phyloP scores from a whole-genome alignment of 2,329 filamentous ascomycete species.

The Xylariomycetidae sp. region DNA sequence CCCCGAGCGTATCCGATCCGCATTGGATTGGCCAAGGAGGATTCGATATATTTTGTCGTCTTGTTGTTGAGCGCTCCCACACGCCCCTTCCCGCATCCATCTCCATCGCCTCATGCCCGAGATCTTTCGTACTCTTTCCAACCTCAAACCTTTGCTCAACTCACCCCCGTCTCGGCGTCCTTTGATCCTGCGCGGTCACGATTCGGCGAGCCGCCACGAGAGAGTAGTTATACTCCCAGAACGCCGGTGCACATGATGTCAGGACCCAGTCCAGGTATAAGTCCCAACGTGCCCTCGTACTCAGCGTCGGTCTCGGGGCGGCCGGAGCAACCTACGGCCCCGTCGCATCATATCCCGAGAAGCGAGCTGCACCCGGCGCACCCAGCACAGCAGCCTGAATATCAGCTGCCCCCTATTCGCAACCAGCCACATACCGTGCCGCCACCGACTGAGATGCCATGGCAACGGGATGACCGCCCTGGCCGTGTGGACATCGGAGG shows the following conservation, averaged over 20 bases:
- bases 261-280: conserved; percentile 29
- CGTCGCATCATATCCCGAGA: conserved; percentile 46
- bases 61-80: conserved; percentile 36
- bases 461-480: conserved; percentile 43
- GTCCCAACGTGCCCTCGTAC: conserved; percentile 39
- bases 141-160: conserved; percentile 35
- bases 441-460: conserved; percentile 21
- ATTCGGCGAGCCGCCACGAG: conserved; percentile 26
- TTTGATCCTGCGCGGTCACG: conserved; percentile 41
- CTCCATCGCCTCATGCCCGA: conserved; percentile 38
- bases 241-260: conserved; percentile 29
- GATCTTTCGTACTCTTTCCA: conserved; percentile 38
- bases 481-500: conserved; percentile 55
- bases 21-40: conserved; percentile 52
- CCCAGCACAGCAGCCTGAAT: conserved; percentile 27
- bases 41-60: conserved; percentile 58
- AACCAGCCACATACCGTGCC: conserved; percentile 25
- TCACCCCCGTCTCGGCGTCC: conserved; percentile 39
- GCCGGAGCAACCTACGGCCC: conserved; percentile 41
- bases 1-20: conserved; percentile 43
- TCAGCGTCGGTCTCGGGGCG: conserved; percentile 38
- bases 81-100: conserved; percentile 36
- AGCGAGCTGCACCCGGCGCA: conserved; percentile 39
- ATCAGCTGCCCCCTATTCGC: conserved; percentile 35
- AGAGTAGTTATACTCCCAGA: conserved; percentile 27